A percentile compares a stretch with the other conserved stretches of the same genome.
phyloP scores from a whole-genome alignment of 108 stramenopile species.

The Nannochloropsis gaditana region DNA sequence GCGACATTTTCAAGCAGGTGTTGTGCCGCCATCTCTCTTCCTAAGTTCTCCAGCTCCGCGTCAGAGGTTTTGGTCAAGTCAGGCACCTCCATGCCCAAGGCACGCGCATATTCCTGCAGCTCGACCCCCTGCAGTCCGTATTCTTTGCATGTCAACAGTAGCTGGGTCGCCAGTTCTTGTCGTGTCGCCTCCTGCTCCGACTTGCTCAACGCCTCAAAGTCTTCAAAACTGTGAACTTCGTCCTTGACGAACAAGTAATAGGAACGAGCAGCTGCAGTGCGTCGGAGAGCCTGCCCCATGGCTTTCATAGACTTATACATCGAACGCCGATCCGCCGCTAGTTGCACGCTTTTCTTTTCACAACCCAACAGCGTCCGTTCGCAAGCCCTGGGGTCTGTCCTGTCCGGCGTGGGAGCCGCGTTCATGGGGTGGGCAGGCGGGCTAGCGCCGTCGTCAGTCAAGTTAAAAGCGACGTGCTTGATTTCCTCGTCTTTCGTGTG shows the following conservation, averaged over 20 bases:
- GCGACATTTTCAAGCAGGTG: background rate
- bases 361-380: background rate
- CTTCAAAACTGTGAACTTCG: conserved; percentile 8
- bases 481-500: no score
- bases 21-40: background rate
- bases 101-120: background rate
- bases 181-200: conserved; percentile 4
- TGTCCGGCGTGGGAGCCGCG: background rate
- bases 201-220: background rate
- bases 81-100: background rate
- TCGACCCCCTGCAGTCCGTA: background rate
- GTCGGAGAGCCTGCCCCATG: background rate
- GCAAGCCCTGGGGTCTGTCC: background rate
- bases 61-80: conserved; percentile 15
- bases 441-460: background rate
- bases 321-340: conserved; percentile 2
- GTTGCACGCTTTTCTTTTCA: background rate
- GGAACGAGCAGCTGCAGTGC: conserved; percentile 9
- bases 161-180: background rate
- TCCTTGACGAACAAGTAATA: background rate
- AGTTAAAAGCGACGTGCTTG: background rate
- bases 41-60: background rate
- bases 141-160: background rate
- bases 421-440: background rate
- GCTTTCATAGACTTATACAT: conserved; percentile 18